Evolutionary conservation across 306 rosid genomes (phyloP), one percentile per base, ranked within the genome.

Genomic region (Cucurbita pepo): DNA sequence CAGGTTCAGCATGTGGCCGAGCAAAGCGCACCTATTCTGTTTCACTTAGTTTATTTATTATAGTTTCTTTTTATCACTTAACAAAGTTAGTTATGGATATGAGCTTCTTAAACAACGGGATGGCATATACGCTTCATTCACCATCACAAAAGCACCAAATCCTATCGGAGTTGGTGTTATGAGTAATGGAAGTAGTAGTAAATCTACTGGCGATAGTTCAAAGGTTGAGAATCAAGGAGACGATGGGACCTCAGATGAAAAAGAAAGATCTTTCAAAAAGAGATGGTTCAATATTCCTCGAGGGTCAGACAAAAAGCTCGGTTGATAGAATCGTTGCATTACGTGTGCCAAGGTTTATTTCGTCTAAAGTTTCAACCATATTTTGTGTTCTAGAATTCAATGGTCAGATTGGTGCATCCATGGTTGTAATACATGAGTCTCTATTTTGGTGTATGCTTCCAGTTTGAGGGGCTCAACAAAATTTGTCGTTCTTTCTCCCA

Each of bases 31-130:
- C 40, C 1, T 22, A 36, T 16, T 60, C 44, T 60, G 45, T 60
- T 34, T 19, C 9, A 6, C 69, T 3, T 62, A 8, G 25, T 62
- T 7, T 62, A 4, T 62, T 62, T 1, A 22, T 22, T 22, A 22
- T 22, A 22, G 48, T 41, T n/a, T 65, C 16, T 18, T 67, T 67
- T 67, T 66, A 10, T 21, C 18, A 19, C 14, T 3, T 19, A 1
- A 18, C 8, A 5, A 58, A 21, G 61, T 56, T 56, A 38, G 36
- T 34, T 36, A 8, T 60, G 47, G 15, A 34, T n/a, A 4, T 84
- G 99, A 91, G 83, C 90, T 94, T 82, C 91, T 94, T 84, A 94
- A 91, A 85, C 91, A 89, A 82, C 82, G 99, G 74, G 99, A 95
- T 62, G 66, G 69, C 61, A 91, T 91, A 79, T 96, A 95, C 53